phyloP scores from a whole-genome alignment of 1,139 yeast genomes.

The Debaryomyces psychrophilus region DNA sequence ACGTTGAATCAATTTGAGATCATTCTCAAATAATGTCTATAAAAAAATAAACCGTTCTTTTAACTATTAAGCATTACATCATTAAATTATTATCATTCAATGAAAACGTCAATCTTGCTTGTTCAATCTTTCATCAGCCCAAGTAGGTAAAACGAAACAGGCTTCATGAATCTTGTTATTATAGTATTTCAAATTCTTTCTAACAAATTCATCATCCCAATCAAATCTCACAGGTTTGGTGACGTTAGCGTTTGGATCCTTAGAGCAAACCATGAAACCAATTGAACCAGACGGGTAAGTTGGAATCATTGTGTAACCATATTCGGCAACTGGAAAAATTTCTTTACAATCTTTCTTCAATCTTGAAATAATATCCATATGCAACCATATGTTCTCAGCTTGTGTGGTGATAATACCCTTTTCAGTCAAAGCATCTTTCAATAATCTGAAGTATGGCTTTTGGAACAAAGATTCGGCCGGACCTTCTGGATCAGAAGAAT shows the following conservation, averaged over 20 bases:
- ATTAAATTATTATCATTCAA: conserved; percentile 4
- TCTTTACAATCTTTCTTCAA: conserved; percentile 73
- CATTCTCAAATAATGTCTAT: neutral
- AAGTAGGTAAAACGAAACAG: conserved; percentile 83
- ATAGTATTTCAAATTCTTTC: conserved; percentile 72
- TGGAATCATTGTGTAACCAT: conserved; percentile 87
- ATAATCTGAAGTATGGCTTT: conserved; percentile 79
- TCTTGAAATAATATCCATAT: conserved; percentile 74
- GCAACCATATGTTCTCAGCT: conserved; percentile 90
- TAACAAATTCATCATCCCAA: conserved; percentile 65
- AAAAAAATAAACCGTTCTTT: neutral
- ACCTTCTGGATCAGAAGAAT: conserved; percentile 96
- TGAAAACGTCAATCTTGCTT: conserved; percentile 14
- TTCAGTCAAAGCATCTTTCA: conserved; percentile 77
- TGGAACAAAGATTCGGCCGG: conserved; percentile 92
- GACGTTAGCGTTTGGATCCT: conserved; percentile 66
- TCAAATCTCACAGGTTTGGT: conserved; percentile 66
- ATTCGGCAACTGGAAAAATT: conserved; percentile 87
- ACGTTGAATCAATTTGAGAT: neutral
- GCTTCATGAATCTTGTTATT: conserved; percentile 80
- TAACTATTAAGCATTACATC: conserved; percentile 4
- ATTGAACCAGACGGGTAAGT: conserved; percentile 94
- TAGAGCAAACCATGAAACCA: conserved; percentile 91
- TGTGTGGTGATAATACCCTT: conserved; percentile 91
- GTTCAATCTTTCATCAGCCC: conserved; percentile 60